Base-by-base conservation (phyloP, 2,329 filamentous ascomycete genomes). In the Endothia cerciana region DNA sequence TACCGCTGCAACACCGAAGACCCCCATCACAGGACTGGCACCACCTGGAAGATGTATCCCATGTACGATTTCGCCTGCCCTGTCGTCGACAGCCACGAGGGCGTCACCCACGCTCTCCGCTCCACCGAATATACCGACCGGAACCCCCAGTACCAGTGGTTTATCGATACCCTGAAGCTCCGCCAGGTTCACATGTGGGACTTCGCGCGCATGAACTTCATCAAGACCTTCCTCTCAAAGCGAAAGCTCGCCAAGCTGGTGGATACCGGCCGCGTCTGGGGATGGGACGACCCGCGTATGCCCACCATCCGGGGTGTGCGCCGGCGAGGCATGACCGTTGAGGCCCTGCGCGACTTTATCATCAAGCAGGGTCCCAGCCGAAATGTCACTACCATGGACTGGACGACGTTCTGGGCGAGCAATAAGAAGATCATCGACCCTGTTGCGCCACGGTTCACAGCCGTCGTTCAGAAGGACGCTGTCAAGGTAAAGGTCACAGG, bases 111-210 rank as follows among this genome's bases (percentile, higher is more conserved):
- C 75, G 92, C 92, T 8, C 84, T 95, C 65, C 86, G 92, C 71
- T 93, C 92, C 1, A 94, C 91, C 71, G 92, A 95, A 83, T 95
- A 94, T 80, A 92, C 92, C 64, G 92, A 95, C 78, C 89, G 92
- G 70, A 93, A 95, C 77, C 88, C 90, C 10, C 91, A 94, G 77
- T 95, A 94, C 79, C 89, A 92, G 76, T 95, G 92, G 92, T 92
- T 95, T 82, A 79, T 92, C 66, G 86, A 91, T 70, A 89, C 88
- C 5, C 82, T 94, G 57, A 85, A 88, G 72, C 84, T 94, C 41
- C 90, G 91, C 71, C 84, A 89, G 73, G 91, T 95, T 4, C 86
- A 93, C 78, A 90, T 94, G 81, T 94, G 91, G 90, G 91, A 93
- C 76, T 95, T 94, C 77, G 86, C 90, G 17, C 87, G 92, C 71